phyloP scores from a whole-genome alignment of 176 grass and related monocot genomes.

The Saccharum spontaneum region DNA sequence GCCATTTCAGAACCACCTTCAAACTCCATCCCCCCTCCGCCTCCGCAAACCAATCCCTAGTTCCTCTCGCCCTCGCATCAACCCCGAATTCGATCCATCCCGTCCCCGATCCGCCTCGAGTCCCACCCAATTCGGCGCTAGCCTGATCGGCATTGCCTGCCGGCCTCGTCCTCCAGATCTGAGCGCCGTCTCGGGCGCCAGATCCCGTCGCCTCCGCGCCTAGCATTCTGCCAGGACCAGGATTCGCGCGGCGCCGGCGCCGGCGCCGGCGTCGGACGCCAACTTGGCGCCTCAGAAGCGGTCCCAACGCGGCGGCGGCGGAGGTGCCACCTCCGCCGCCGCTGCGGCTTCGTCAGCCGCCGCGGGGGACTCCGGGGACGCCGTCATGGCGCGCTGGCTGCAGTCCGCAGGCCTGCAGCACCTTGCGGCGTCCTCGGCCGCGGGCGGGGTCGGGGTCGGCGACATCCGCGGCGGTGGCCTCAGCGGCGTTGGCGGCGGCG shows the following conservation, averaged over 20 bases:
- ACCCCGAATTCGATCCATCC: slow-evolving; percentile 13
- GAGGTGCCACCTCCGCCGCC: slow-evolving; percentile 25
- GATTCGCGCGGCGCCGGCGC: background rate
- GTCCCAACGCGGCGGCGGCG: slow-evolving; percentile 69
- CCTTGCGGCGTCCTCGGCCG: slow-evolving; percentile 49
- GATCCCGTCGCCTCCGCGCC: slow-evolving; percentile 17
- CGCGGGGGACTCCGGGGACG: slow-evolving; percentile 60
- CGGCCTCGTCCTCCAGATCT: slow-evolving; percentile 25
- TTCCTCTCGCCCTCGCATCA: background rate
- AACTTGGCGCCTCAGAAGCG: slow-evolving; percentile 79
- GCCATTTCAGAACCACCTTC: slow-evolving; percentile 45
- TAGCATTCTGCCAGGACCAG: background rate
- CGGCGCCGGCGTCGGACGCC: background rate
- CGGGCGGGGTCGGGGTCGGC: slow-evolving; percentile 24
- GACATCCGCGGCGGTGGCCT: slow-evolving; percentile 20
- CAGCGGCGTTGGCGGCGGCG: background rate
- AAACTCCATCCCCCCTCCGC: background rate
- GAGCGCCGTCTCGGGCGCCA: slow-evolving; percentile 7
- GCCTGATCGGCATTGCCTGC: slow-evolving; percentile 25
- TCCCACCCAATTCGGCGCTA: background rate
- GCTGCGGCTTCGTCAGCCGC: slow-evolving; percentile 26
- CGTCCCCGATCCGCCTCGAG: background rate
- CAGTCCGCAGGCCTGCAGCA: slow-evolving; percentile 78
- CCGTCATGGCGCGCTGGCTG: slow-evolving; percentile 81
- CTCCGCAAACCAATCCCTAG: slow-evolving; percentile 8